Evolutionary conservation across 2,329 filamentous ascomycete species (phyloP).

Genomic region (Botrytis medusae): DNA sequence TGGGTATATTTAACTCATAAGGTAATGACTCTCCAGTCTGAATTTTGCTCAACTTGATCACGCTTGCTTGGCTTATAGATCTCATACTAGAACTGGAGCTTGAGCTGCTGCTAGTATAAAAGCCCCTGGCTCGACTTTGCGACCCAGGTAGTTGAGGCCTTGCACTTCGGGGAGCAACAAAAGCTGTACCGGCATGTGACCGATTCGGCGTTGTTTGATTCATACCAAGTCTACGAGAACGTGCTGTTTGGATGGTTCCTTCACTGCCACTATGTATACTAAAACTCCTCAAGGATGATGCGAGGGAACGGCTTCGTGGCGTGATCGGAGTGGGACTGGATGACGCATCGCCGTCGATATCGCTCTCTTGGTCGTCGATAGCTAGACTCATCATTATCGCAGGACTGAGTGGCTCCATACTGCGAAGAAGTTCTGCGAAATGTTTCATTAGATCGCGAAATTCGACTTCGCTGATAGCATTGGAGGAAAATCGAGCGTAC

Average conservation of each 20-base stretch:
- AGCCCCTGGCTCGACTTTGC: constrained; percentile 31
- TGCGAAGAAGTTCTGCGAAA: constrained; percentile 77
- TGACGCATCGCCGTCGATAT: constrained; percentile 36
- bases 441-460: constrained; percentile 81
- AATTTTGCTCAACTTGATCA: constrained; percentile 35
- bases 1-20: constrained; percentile 35
- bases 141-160: constrained; percentile 28
- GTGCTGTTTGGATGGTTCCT: constrained; percentile 37
- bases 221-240: constrained; percentile 26
- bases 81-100: constrained; percentile 30
- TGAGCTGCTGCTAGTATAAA: constrained; percentile 30
- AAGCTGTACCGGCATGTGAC: constrained; percentile 32
- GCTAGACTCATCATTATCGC: constrained; percentile 31
- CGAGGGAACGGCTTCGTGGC: constrained; percentile 34
- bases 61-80: constrained; percentile 35
- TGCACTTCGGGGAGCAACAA: constrained; percentile 34
- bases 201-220: constrained; percentile 25
- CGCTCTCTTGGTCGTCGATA: constrained; percentile 31
- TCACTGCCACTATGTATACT: constrained; percentile 34
- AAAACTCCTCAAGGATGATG: constrained; percentile 28
- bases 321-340: constrained; percentile 26
- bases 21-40: constrained; percentile 33
- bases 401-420: constrained; percentile 58
- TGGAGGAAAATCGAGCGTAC: constrained; percentile 75
- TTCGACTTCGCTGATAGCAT: constrained; percentile 63